These are phyloP conservation scores for Rhizomucor pusillus DNA, from an alignment of 371 early-diverging fungal genomes.

Conservation along the genomic window DNA sequence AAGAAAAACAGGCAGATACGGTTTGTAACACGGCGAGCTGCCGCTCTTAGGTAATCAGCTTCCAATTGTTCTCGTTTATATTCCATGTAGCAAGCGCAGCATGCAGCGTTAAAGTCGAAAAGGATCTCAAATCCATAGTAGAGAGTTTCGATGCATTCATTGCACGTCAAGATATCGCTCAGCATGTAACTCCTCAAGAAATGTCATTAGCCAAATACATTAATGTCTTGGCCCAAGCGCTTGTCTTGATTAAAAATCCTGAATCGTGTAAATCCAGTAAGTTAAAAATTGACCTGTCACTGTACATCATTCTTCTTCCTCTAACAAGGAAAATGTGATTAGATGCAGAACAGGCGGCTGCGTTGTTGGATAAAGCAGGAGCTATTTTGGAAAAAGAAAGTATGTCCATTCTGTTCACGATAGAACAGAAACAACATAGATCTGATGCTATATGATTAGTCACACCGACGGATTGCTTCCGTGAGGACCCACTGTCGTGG, in stretches of 20 bases:
- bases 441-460: neutral
- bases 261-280: conserved; percentile 10
- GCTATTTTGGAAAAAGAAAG: conserved; percentile 15
- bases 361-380: conserved; percentile 10
- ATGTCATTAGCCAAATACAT: conserved; percentile 25
- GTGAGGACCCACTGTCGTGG: conserved; percentile 24
- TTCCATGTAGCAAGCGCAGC: conserved; percentile 23
- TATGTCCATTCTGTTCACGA: neutral
- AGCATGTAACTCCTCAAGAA: conserved; percentile 24
- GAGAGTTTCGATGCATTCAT: conserved; percentile 17
- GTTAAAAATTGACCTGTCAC: too few relatives aligned
- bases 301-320: too few relatives aligned
- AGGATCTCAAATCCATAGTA: conserved; percentile 15
- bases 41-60: conserved; percentile 23
- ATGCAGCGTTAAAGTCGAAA: conserved; percentile 30
- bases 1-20: neutral
- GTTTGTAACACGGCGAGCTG: neutral
- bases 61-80: conserved; percentile 34
- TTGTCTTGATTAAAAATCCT: conserved; percentile 15
- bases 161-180: conserved; percentile 9
- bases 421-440: neutral
- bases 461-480: conserved; percentile 7
- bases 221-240: conserved; percentile 18
- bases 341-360: conserved; percentile 14
- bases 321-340: too few relatives aligned